Evolutionary conservation across 2,329 filamentous ascomycete species (phyloP), one percentile per base, ranked within the genome.

Genomic region (Ceratocystiopsis minuta): DNA sequence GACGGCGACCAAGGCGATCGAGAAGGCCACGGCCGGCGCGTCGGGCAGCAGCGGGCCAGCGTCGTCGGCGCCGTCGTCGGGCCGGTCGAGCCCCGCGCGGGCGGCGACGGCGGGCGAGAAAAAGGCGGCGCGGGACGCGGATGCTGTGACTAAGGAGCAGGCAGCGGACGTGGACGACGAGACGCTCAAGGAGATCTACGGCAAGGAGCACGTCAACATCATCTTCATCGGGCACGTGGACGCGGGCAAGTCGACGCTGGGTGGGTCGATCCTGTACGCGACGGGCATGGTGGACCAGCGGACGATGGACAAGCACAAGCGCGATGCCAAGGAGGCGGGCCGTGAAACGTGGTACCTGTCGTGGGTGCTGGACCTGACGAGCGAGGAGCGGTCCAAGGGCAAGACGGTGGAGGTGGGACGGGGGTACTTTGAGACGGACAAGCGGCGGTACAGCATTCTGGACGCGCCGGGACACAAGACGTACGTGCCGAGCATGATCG

Each of bases 261-360:
- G 90, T 57, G 90, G 90, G 40, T 83, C 83, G 41, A 93, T 98
- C 48, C 69, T 98, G 14, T 94, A 90, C 59, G 77, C 76, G 41
- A 95, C 88, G 6, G 90, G 90, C 46, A 98, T 96, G 90, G 90
- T 98, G n/a, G 92, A 98, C 55, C 86, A 98, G 63, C 77, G 90
- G 58, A 98, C 90, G 33, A 75, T 98, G 70, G 90, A 98, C 42
- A 98, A 98, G 64, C 94, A 94, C 69, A 94, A 88, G 72, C 77
- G 75, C 52, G 92, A 98, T 55, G 88, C 90, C 40, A 96, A 94
- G 68, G 90, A 96, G 12, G 72, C 90, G 49, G 90, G 90, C 41
- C 82, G 87, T 66, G 90, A 96, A 65, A 93, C 88, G 4, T 98
- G 90, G 90, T 98, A 96, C 60, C 72, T 98, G 17, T 98, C 90